Percentiles rank a stretch among this genome's conserved stretches.
These are phyloP conservation scores for Phytophthora hibernalis DNA, from an alignment of 352 stramenopile species.

Conservation along the genomic window DNA sequence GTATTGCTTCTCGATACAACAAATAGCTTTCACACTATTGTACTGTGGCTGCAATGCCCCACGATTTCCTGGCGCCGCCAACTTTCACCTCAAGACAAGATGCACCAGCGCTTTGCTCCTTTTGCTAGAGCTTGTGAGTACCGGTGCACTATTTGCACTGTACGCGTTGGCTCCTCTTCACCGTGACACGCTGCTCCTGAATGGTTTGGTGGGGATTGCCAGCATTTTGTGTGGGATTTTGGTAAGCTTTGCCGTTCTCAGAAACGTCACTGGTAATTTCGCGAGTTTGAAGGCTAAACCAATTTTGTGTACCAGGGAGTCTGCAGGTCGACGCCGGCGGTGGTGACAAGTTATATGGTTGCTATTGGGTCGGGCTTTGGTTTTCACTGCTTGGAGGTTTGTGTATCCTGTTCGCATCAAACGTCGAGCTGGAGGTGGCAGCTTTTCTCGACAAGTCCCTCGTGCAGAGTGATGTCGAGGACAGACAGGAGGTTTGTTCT, in stretches of 20 bases:
- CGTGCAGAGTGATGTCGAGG: slow-evolving; percentile 31
- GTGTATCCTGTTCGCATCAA: slow-evolving; percentile 59
- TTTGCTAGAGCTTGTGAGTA: slow-evolving; percentile 49
- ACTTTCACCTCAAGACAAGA: slow-evolving; percentile 56
- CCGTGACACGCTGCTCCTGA: slow-evolving; percentile 41
- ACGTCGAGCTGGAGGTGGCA: slow-evolving; percentile 53
- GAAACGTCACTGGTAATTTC: background rate
- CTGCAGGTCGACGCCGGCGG: slow-evolving; percentile 56
- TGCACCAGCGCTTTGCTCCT: slow-evolving; percentile 47
- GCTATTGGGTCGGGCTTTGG: slow-evolving; percentile 55
- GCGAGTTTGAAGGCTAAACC: background rate
- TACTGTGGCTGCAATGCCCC: slow-evolving; percentile 10
- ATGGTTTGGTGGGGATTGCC: slow-evolving; percentile 42
- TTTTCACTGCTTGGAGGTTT: slow-evolving; percentile 62
- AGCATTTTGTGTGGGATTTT: slow-evolving; percentile 57
- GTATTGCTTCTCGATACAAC: background rate
- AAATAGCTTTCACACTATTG: background rate
- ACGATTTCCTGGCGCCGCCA: slow-evolving; percentile 42
- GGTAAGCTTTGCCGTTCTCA: slow-evolving; percentile 33
- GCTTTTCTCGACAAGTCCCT: slow-evolving; percentile 63
- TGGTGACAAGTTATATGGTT: slow-evolving; percentile 64
- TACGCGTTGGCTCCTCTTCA: slow-evolving; percentile 50
- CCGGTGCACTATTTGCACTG: slow-evolving; percentile 48
- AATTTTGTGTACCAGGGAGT: slow-evolving; percentile 37
- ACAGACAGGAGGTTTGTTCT: slow-evolving; percentile 48